Evolutionary conservation across 2,329 filamentous ascomycete species (phyloP), one percentile per base, ranked within the genome.

Genomic region (Aureobasidium sp.): DNA sequence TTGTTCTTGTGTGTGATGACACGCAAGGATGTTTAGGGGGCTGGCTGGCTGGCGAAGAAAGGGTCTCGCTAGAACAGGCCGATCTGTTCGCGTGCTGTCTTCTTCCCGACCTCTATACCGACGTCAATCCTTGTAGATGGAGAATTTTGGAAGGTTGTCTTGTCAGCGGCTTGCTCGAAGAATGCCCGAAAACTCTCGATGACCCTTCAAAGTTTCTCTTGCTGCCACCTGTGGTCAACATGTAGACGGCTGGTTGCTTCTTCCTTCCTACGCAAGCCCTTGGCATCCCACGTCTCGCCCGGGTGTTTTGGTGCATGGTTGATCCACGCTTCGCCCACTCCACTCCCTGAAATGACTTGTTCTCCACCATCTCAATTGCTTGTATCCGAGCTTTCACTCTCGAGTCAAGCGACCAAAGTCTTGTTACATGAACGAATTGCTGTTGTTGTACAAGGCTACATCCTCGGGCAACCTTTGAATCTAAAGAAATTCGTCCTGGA

Each of bases 171-270:
- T 21, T 40, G 35, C 35, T 54, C 31, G 6, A 45, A 29, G 27
- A n/a, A 35, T 13, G 31, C 4, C 35, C 21, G 19, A n/a, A 25
- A 43, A 33, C 10, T 23, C 17, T 40, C 1, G 29, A 29, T 19
- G 13, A 25, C 19, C 17, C 10, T n/a, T 53, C 49, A 21, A 25
- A 50, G 19, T 23, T n/a, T 19, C 35, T 43, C 25, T 37, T 37
- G 27, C 38, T 57, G 53, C 53, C 53, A 57, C 40, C 0, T 57
- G 19, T 55, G 53, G 7, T 13, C 40, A 35, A 37, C 19, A 2
- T 55, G 51, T 25, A 17, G 35, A 53, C 53, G 53, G 38, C 53
- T 57, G 29, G 19, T 29, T 57, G 53, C 53, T 45, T 45, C 27
- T 35, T 45, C 50, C 35, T 19, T 45, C 25, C 45, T 55, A 43